Evolutionary conservation across 2,329 filamentous ascomycete species (phyloP), one percentile per base, ranked within the genome.

Genomic region (Boeremia exigua): DNA sequence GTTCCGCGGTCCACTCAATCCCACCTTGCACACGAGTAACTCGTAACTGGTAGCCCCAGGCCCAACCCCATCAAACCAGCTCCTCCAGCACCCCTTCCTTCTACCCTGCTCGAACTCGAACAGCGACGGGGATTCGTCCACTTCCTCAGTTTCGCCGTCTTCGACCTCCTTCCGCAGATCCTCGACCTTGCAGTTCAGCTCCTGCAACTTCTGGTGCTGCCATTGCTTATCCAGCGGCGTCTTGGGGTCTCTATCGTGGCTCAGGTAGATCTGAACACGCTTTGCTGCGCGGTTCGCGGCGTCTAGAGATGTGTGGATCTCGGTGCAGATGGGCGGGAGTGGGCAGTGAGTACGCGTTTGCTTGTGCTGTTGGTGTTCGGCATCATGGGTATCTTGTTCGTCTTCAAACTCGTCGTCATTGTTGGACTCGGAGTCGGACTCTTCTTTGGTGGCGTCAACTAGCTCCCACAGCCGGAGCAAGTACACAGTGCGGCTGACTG

Each of bases 221-320:
- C 61, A 71, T 2, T 27, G 29, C 33, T 45, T 43, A 12, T 59
- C 53, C 25, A 53, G 17, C 6, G 38, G 29, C 9, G 37, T 29
- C 6, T 33, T 44, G 0, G 59, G 54, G 6, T 61, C 36, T 33
- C 54, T 51, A 39, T 66, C 52, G 25, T 68, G 66, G 29, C 62
- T 66, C 6, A 74, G 49, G 17, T 65, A 54, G 8, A 72, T 49
- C 27, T 74, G 69, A 6, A 72, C 48, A 5, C 50, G 48, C 17
- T 54, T 49, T 2, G 71, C 71, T 11, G 69, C 66, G 12, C 58
- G 59, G 38, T 74, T 73, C 1, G 70, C 71, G 1, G 50, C 44
- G n/a, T 49, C 33, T 1, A 67, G 53, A 0, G 59, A 61, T 0
- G 68, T 72, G 46, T 72, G 68, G 7, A 67, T 11, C 25, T 70